Evolutionary conservation across 495 filamentous ascomycete species (phyloP).

Genomic region (Lasiosphaeria hispida): DNA sequence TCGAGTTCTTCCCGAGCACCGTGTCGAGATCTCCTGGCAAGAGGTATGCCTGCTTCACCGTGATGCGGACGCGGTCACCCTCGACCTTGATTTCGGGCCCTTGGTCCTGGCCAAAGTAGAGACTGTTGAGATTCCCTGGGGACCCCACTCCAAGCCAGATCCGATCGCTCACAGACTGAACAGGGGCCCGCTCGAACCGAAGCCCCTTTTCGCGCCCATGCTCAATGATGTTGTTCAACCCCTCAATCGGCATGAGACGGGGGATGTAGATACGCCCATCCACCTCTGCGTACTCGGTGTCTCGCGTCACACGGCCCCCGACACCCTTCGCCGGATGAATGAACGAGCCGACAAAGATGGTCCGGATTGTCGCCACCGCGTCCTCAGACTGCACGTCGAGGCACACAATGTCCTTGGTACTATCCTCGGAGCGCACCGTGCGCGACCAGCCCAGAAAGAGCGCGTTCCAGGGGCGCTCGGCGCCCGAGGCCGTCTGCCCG

Average conservation of each 20-base stretch:
- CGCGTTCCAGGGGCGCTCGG: conserved; percentile 18
- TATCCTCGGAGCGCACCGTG: conserved; percentile 31
- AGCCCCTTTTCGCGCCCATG: background rate
- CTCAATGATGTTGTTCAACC: conserved; percentile 29
- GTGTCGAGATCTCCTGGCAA: conserved; percentile 8
- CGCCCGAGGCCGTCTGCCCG: conserved; percentile 16
- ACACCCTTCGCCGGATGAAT: conserved; percentile 17
- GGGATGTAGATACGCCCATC: conserved; percentile 28
- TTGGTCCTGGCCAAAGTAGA: conserved; percentile 1
- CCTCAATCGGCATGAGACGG: conserved; percentile 19
- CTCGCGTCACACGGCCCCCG: background rate
- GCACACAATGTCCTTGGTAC: conserved; percentile 23
- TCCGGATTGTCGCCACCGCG: conserved; percentile 32
- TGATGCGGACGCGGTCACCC: background rate
- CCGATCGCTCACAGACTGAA: background rate
- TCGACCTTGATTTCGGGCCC: background rate
- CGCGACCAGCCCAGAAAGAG: conserved; percentile 26
- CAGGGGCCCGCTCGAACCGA: background rate
- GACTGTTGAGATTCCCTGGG: conserved; percentile 2
- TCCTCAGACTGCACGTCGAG: conserved; percentile 19
- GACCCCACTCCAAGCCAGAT: conserved; percentile 4
- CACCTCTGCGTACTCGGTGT: conserved; percentile 29
- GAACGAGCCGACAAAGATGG: conserved; percentile 56
- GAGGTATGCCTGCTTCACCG: conserved; percentile 6
- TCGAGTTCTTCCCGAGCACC: conserved; percentile 7